Conservation (phyloP, 1,139 yeast species). For the Groenewaldozyma auringiensis region DNA sequence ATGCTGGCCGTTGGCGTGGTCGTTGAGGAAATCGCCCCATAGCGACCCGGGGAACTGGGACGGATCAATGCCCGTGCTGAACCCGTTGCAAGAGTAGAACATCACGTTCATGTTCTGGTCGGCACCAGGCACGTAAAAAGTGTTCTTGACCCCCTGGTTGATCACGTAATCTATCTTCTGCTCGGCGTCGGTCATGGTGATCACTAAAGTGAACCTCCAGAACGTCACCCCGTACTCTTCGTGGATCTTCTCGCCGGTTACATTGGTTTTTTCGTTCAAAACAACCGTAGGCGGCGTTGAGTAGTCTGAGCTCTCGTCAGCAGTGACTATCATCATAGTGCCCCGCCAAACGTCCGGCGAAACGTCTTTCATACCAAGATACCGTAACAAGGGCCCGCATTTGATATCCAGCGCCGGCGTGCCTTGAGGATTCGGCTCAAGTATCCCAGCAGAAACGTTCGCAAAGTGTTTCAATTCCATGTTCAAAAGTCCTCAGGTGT, state of each 20-base stretch:
- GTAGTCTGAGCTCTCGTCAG: slow-evolving; percentile 32
- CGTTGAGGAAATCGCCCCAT: slow-evolving; percentile 76
- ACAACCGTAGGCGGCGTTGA: slow-evolving; percentile 14
- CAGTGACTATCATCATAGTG: slow-evolving; percentile 53
- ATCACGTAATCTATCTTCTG: slow-evolving; percentile 56
- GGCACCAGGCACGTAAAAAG: slow-evolving; percentile 52
- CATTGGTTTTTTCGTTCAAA: slow-evolving; percentile 2
- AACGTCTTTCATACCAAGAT: slow-evolving; percentile 52
- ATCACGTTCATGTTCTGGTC: slow-evolving; percentile 67
- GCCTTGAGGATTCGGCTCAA: slow-evolving; percentile 14
- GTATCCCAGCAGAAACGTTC: neutral
- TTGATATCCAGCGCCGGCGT: slow-evolving; percentile 40
- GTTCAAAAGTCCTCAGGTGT: too few species aligned
- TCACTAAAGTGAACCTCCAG: slow-evolving; percentile 52
- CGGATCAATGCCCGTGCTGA: slow-evolving; percentile 68
- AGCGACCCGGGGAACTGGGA: slow-evolving; percentile 59
- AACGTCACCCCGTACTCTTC: slow-evolving; percentile 48
- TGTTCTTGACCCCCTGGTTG: slow-evolving; percentile 38
- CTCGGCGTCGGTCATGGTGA: slow-evolving; percentile 38
- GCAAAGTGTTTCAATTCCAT: neutral
- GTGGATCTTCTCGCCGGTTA: slow-evolving; percentile 28
- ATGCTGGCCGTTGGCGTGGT: slow-evolving; percentile 47
- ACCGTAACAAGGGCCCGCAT: slow-evolving; percentile 74
- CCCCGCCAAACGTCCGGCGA: slow-evolving; percentile 51
- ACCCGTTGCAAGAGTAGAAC: slow-evolving; percentile 90